phyloP scores from a whole-genome alignment of 345 rosid genomes.

The Linum tenue region DNA sequence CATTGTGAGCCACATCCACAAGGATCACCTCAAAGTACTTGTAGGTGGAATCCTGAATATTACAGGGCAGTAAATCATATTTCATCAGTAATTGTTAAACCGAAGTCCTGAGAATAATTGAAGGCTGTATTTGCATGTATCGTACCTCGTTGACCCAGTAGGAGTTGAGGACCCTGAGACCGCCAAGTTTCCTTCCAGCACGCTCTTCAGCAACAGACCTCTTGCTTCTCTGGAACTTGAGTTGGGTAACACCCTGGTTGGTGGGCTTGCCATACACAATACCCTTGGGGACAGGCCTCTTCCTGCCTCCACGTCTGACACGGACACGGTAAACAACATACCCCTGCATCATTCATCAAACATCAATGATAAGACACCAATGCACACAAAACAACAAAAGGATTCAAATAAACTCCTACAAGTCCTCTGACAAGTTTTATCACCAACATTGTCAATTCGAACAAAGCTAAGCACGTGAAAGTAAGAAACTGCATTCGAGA shows the following conservation, averaged over 20 bases:
- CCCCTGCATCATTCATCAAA: constrained; percentile 46
- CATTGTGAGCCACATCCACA: constrained; percentile 25
- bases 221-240: constrained; percentile 96
- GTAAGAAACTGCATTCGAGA: constrained; percentile 11
- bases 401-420: no score
- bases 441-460: no score
- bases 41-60: constrained; percentile 75
- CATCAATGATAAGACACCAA: constrained; percentile 25
- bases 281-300: constrained; percentile 86
- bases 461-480: constrained; percentile 17
- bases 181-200: constrained; percentile 33
- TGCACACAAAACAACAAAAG: constrained; percentile 14
- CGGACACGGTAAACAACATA: constrained; percentile 78
- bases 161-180: constrained; percentile 69
- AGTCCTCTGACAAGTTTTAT: no score
- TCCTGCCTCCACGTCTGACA: constrained; percentile 90
- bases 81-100: no score
- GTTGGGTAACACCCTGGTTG: constrained; percentile 80
- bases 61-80: neutral
- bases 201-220: constrained; percentile 84
- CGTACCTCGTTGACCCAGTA: constrained; percentile 96
- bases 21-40: constrained; percentile 37
- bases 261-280: constrained; percentile 38
- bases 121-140: constrained; percentile 3
- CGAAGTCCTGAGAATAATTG: neutral